Percentiles rank a stretch among this genome's conserved stretches.
These are phyloP conservation scores for Carnegiea gigantea DNA, from an alignment of 179 eudicot genomes.

Conservation along the genomic window DNA sequence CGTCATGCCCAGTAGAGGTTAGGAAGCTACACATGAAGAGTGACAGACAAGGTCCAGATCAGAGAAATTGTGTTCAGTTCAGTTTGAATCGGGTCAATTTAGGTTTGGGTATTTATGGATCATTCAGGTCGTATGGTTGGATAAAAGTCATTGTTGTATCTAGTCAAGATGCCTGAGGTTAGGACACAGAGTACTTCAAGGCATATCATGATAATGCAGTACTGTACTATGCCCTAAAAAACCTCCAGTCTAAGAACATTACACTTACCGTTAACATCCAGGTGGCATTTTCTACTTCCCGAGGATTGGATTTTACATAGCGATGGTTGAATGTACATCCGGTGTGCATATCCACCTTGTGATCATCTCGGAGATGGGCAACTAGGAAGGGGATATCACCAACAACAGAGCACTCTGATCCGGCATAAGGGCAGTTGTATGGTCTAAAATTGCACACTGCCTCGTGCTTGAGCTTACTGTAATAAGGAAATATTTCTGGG, in stretches of 20 bases:
- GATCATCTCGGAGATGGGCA: conserved; percentile 81
- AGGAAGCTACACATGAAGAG: neutral
- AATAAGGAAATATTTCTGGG: conserved; percentile 75
- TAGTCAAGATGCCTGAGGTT: neutral
- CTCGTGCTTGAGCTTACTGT: conserved; percentile 81
- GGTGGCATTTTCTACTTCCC: conserved; percentile 90
- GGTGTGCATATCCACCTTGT: conserved; percentile 87
- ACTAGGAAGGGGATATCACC: conserved; percentile 75
- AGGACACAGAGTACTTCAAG: neutral
- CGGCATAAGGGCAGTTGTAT: conserved; percentile 90
- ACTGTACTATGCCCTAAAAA: neutral
- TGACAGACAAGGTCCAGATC: neutral
- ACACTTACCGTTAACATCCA: conserved; percentile 96
- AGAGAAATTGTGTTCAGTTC: neutral
- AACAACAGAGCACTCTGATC: conserved; percentile 75
- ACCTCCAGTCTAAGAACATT: neutral
- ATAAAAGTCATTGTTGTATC: neutral
- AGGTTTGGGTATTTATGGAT: neutral
- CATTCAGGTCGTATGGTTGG: neutral
- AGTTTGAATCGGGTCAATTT: neutral
- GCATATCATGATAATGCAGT: neutral
- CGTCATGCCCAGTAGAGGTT: neutral
- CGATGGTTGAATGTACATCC: conserved; percentile 93
- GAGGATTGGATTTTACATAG: conserved; percentile 85
- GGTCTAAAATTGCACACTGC: conserved; percentile 77